Base-by-base conservation (phyloP, 1,284 basidiomycete genomes). In the Hemileia vastatrix region DNA sequence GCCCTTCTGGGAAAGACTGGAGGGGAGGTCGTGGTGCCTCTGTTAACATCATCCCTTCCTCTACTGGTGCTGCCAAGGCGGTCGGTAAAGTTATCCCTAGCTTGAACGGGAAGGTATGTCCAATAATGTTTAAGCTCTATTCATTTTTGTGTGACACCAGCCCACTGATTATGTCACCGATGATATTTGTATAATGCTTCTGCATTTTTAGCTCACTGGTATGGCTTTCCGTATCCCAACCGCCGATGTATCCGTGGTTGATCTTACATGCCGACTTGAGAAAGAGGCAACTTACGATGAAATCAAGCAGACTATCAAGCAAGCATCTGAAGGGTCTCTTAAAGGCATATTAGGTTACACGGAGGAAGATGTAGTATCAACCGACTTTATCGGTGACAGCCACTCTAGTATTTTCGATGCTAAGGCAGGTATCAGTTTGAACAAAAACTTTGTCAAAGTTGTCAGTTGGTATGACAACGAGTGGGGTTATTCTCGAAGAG, bases 1-100 rank as follows among this genome's bases (percentile, higher is more conserved):
- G 93, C 68, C 93, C 93, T 57, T 97, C 91, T 58, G 77, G 83
- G 81, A 96, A 91, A 81, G 79, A 80, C 77, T 82, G 81, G 81
- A 79, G 81, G 79, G 95, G 95, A 78, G 94, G 94, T 72, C 95
- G 94, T 82, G 85, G 86, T 73, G 92, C 94, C 68, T 86, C 86
- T 79, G 88, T 88, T 81, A 99, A 99, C 86, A 97, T 99, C 81
- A 99, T 99, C 77, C 94, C 94, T 65, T 97, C 94, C 32, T 95
- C 91, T 74, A 98, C 95, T 68, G 94, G 94, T 82, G 94, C 94
- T 68, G 95, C 95, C 79, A 98, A 98, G 80, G 91, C 93, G 68
- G 94, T 97, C 77, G 94, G 94, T 77, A 96, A 98, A 84, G 94
- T 98, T 78, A 98, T 98, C 77, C 94, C 94, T 68, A 79, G 80